These are phyloP conservation scores for Aspergillus fumigatiaffinis DNA, from an alignment of 2,329 filamentous ascomycete species.

Conservation along the genomic window DNA sequence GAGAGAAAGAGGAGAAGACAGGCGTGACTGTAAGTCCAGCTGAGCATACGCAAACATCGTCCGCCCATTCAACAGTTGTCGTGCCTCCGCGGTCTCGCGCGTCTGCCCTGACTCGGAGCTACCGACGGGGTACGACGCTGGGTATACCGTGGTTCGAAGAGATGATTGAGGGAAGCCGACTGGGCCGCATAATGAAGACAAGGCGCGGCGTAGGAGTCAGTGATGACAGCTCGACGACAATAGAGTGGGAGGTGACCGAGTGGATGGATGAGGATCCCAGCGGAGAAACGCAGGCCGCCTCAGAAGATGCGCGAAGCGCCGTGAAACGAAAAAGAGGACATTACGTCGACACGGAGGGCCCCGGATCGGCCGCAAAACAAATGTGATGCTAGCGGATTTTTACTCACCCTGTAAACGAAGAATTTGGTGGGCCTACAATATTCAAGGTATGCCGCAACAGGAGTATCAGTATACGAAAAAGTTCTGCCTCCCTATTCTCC, in stretches of 20 bases:
- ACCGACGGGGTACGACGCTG: slow-evolving; percentile 36
- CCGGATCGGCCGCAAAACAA: background rate
- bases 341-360: slow-evolving; percentile 4
- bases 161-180: slow-evolving; percentile 69
- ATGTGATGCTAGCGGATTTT: background rate
- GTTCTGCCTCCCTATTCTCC: background rate
- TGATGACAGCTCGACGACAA: slow-evolving; percentile 59
- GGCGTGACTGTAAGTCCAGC: slow-evolving; percentile 19
- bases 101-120: slow-evolving; percentile 28
- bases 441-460: background rate
- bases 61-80: slow-evolving; percentile 17
- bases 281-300: slow-evolving; percentile 17
- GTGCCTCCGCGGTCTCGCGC: slow-evolving; percentile 17
- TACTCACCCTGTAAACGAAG: background rate
- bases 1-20: slow-evolving; percentile 36
- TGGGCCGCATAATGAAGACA: slow-evolving; percentile 64
- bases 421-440: background rate
- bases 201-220: slow-evolving; percentile 57
- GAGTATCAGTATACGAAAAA: background rate
- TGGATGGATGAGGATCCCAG: slow-evolving; percentile 51
- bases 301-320: slow-evolving; percentile 9
- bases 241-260: slow-evolving; percentile 84
- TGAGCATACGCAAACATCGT: background rate
- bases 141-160: slow-evolving; percentile 83
- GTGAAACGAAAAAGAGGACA: slow-evolving; percentile 34